Evolutionary conservation across 2,329 filamentous ascomycete species (phyloP), one percentile per base, ranked within the genome.

Genomic region (Talaromyces sp.): DNA sequence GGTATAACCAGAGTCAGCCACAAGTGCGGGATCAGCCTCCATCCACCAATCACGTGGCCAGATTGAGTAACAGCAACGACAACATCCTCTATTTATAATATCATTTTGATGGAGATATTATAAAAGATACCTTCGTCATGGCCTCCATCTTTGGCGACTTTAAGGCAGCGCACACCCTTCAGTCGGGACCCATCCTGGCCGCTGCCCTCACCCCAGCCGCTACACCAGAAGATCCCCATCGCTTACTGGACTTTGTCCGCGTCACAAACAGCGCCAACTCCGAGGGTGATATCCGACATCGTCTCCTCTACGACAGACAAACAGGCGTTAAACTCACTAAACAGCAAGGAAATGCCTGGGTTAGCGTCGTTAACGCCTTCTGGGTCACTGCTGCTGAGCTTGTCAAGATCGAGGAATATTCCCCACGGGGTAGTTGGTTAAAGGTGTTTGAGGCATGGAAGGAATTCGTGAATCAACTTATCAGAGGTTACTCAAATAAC

Each of bases 361-460:
- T 89, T 0, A 93, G 97, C 45, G 88, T 98, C 35, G 96, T 93
- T 74, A 82, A 85, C 41, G 83, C 87, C 22, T 97, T 93, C 74
- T 97, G 93, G 92, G 92, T 90, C 71, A 91, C 91, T 27, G 79
- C 90, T 45, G 88, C 88, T 37, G 88, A 91, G 71, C 85, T 97
- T 33, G 78, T 95, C 61, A 85, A 85, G 14, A 85, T 86, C 11
- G 85, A 90, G 65, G 85, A 88, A 66, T 79, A 82, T 19, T 66
- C 70, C 13, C 27, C 59, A 41, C 54, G 54, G 50, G 82, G 86
- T n/a, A 87, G 90, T 65, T 96, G 91, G 88, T 84, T 85, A n/a
- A 89, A 86, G 63, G 90, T 93, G 0, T 99, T 97, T 73, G 90
- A 93, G 67, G 82, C 88, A 11, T 98, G 95, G 93, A 96, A 92